phyloP scores from a whole-genome alignment of 768 basidiomycete genomes.

The Rhodotorula toruloides region DNA sequence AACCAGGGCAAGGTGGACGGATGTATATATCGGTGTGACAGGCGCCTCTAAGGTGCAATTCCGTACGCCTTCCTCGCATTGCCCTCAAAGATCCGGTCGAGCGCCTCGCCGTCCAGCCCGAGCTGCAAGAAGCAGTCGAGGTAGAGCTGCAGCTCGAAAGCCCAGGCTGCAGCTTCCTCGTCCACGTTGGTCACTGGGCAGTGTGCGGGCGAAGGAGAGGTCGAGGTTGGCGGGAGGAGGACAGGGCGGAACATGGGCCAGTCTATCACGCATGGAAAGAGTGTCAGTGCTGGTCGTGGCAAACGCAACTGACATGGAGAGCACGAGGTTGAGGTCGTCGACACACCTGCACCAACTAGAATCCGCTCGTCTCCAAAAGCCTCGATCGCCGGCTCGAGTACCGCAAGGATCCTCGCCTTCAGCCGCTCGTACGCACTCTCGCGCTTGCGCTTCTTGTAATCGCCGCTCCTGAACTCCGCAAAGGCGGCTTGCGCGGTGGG shows the following conservation, averaged over 20 bases:
- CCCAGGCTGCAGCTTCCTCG: slow-evolving; percentile 18
- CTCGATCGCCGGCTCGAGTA: slow-evolving; percentile 34
- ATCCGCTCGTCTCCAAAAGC: slow-evolving; percentile 27
- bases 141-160: slow-evolving; percentile 34
- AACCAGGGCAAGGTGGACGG: no score
- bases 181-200: not conserved
- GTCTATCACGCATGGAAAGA: slow-evolving; percentile 4
- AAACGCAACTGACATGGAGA: not conserved
- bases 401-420: slow-evolving; percentile 7
- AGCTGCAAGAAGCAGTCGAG: slow-evolving; percentile 28
- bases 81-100: slow-evolving; percentile 25
- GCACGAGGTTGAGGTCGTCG: no score
- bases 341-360: slow-evolving; percentile 13
- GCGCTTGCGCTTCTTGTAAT: slow-evolving; percentile 1
- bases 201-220: not conserved
- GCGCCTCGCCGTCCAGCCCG: slow-evolving; percentile 26
- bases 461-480: slow-evolving; percentile 11
- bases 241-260: slow-evolving; percentile 37
- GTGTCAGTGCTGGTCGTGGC: no score
- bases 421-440: slow-evolving; percentile 18
- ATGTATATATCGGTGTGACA: no score
- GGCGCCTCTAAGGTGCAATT: no score
- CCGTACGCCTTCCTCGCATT: slow-evolving; percentile 27
- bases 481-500: slow-evolving; percentile 16
- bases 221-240: not conserved